Evolutionary conservation across 495 filamentous ascomycete genomes (phyloP).

Genomic region (Daldinia bambusicola): DNA sequence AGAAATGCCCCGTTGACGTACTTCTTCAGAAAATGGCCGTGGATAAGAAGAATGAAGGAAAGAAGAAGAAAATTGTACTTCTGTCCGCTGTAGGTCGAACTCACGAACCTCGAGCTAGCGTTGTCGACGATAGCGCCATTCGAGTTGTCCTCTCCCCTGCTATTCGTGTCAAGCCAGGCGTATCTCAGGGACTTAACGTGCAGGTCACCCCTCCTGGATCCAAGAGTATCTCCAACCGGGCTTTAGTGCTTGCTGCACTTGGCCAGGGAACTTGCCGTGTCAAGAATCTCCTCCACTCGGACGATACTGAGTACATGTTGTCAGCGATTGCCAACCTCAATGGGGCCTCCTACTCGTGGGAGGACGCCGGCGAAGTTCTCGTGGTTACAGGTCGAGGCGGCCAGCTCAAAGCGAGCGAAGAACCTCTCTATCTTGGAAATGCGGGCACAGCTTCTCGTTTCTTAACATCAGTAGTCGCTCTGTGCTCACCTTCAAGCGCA

Average conservation of each 20-base stretch:
- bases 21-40: constrained; percentile 92
- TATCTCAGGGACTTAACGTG: constrained; percentile 69
- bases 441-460: constrained; percentile 96
- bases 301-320: constrained; percentile 97
- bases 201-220: constrained; percentile 91
- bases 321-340: constrained; percentile 83
- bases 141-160: constrained; percentile 84
- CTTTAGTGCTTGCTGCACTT: constrained; percentile 90
- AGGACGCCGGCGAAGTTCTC: constrained; percentile 88
- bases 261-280: constrained; percentile 88
- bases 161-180: constrained; percentile 75
- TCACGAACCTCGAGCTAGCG: constrained; percentile 84
- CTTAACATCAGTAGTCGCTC: constrained; percentile 88
- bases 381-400: constrained; percentile 92
- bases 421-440: constrained; percentile 92
- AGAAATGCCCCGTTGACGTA: constrained; percentile 89
- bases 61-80: constrained; percentile 96
- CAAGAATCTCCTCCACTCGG: constrained; percentile 92
- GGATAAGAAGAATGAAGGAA: constrained; percentile 98
- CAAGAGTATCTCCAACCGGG: constrained; percentile 97
- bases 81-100: constrained; percentile 90
- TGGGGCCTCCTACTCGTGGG: constrained; percentile 94
- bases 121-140: constrained; percentile 88
- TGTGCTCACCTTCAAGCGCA: constrained; percentile 72
- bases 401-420: constrained; percentile 75